These are phyloP conservation scores for Phaeotremella fagi DNA, from an alignment of 768 basidiomycete species.

Conservation along the genomic window DNA sequence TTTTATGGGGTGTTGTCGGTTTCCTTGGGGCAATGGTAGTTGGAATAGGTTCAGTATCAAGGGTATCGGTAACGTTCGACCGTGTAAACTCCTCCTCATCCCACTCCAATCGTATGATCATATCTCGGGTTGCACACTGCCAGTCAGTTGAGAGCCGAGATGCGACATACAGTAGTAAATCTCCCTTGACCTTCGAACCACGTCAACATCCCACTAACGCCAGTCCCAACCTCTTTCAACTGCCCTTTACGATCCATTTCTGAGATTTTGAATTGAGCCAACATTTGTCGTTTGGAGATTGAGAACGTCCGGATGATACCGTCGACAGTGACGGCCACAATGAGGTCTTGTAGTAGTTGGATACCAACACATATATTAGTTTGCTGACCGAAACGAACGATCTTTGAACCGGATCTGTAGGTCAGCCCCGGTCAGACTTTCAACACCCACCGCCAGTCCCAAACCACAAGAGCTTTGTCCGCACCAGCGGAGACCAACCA, in stretches of 20 bases:
- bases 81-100: conserved; percentile 7
- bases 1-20: too few species aligned
- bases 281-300: conserved; percentile 83
- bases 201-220: conserved; percentile 17
- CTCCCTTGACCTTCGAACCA: conserved; percentile 89
- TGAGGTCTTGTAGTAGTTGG: conserved; percentile 72
- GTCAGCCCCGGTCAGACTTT: neutral
- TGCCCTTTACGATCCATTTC: conserved; percentile 63
- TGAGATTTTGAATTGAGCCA: conserved; percentile 81
- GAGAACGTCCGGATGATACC: conserved; percentile 86
- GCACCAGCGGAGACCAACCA: conserved; percentile 80
- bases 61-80: too few species aligned
- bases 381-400: conserved; percentile 86
- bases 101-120: conserved; percentile 28
- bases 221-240: conserved; percentile 65
- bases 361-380: conserved; percentile 88
- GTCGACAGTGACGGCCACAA: conserved; percentile 88
- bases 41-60: too few species aligned
- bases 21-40: too few species aligned
- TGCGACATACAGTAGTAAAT: conserved; percentile 71
- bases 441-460: conserved; percentile 29
- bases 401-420: conserved; percentile 81
- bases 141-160: neutral
- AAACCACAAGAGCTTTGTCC: conserved; percentile 70
- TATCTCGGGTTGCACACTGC: conserved; percentile 28